These are phyloP conservation scores for Trichoderma virens DNA, from an alignment of 495 filamentous ascomycete genomes.

Conservation along the genomic window DNA sequence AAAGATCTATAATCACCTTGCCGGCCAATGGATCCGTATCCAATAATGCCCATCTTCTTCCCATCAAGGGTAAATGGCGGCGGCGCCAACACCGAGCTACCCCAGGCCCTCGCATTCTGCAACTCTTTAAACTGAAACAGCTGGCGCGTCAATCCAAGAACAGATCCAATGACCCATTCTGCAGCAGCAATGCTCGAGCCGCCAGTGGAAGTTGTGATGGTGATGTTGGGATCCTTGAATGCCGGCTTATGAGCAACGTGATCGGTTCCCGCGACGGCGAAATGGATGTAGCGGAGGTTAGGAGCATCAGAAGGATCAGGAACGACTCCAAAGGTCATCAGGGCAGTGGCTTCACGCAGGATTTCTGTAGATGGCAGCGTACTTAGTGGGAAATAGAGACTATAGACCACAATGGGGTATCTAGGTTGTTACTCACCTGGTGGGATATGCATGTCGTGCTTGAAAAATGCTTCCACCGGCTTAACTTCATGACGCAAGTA, in stretches of 20 bases:
- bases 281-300: neutral
- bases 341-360: neutral
- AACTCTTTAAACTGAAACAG: conserved; percentile 4
- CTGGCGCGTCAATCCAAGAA: conserved; percentile 18
- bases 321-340: neutral
- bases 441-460: neutral
- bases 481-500: neutral
- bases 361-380: neutral
- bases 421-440: neutral
- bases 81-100: conserved; percentile 21
- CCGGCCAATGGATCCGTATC: conserved; percentile 49
- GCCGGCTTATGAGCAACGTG: conserved; percentile 25
- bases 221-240: conserved; percentile 53
- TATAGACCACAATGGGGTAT: neutral
- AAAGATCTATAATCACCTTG: neutral
- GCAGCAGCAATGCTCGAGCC: conserved; percentile 29
- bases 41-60: conserved; percentile 26
- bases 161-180: conserved; percentile 35
- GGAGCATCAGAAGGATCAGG: neutral
- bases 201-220: conserved; percentile 54
- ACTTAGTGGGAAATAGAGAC: neutral
- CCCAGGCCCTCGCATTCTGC: conserved; percentile 19
- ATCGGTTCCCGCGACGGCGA: neutral
- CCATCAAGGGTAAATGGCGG: neutral
- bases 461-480: neutral